Conservation (phyloP, 805 yeast species). For the Cyberlindnera veronae region DNA sequence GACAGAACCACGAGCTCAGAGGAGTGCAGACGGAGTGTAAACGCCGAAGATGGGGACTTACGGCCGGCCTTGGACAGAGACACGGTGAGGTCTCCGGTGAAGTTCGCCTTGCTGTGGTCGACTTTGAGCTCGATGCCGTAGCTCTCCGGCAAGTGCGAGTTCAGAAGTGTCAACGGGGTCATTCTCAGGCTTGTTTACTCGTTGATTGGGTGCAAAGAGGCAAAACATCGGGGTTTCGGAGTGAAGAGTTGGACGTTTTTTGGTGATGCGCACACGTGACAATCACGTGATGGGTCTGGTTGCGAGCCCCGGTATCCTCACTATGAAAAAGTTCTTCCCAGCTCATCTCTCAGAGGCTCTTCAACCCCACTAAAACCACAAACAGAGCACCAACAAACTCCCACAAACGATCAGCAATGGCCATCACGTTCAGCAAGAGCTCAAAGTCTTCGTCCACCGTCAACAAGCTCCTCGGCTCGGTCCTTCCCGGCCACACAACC, state of each 20-base stretch:
- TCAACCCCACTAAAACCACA: not conserved
- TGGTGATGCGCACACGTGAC: too few relatives aligned
- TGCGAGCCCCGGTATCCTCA: not conserved
- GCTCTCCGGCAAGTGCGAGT: conserved; percentile 27
- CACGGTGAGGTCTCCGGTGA: conserved; percentile 36
- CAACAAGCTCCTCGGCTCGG: conserved; percentile 35
- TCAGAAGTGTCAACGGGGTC: conserved; percentile 4
- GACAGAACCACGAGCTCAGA: conserved; percentile 30
- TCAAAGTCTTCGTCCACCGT: conserved; percentile 29
- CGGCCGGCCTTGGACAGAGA: conserved; percentile 18
- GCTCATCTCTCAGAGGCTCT: not conserved
- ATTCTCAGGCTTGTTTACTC: too few relatives aligned
- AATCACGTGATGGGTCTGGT: too few relatives aligned
- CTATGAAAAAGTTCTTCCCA: not conserved
- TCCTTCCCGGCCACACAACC: conserved; percentile 36
- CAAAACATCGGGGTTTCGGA: not conserved
- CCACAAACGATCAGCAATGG: too few relatives aligned
- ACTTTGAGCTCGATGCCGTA: conserved; percentile 38
- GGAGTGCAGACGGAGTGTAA: conserved; percentile 33
- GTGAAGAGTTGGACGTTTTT: too few relatives aligned
- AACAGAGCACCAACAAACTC: not conserved
- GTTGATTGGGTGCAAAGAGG: not conserved
- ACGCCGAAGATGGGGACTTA: conserved; percentile 15
- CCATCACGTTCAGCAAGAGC: conserved; percentile 4
- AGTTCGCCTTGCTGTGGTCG: conserved; percentile 44